Conservation (phyloP, 1,284 basidiomycete genomes). For the Apiotrichum montevideense region DNA sequence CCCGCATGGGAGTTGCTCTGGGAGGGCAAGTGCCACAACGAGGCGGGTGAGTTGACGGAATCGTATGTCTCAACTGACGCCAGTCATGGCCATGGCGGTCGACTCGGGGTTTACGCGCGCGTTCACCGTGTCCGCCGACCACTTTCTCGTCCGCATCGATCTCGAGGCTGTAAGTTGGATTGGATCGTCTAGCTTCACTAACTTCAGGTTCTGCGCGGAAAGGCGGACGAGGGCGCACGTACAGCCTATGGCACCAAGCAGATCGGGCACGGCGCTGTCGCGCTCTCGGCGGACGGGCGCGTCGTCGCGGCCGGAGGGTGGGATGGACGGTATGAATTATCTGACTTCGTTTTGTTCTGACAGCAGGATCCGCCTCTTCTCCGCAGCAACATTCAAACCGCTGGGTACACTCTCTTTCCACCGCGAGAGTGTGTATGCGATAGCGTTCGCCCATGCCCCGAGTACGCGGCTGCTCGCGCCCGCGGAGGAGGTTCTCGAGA, state of each 20-base stretch:
- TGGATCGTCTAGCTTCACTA: neutral
- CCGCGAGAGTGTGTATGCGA: constrained; percentile 62
- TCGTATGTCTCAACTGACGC: constrained; percentile 12
- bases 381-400: constrained; percentile 65
- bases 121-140: constrained; percentile 75
- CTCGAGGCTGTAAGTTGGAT: constrained; percentile 6
- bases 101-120: constrained; percentile 58
- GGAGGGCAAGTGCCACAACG: constrained; percentile 64
- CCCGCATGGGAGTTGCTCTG: constrained; percentile 61
- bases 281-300: constrained; percentile 65
- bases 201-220: constrained; percentile 1
- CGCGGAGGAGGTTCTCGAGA: constrained; percentile 9
- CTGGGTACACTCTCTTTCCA: constrained; percentile 75
- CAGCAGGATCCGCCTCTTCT: constrained; percentile 66
- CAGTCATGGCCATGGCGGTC: constrained; percentile 80
- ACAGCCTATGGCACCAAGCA: constrained; percentile 56
- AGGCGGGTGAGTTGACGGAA: constrained; percentile 57
- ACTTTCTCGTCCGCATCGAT: constrained; percentile 63
- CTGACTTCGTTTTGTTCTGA: neutral
- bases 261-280: constrained; percentile 66
- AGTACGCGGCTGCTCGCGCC: neutral
- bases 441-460: constrained; percentile 58
- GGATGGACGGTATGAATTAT: constrained; percentile 67
- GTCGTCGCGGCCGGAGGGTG: constrained; percentile 79
- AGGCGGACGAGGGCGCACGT: constrained; percentile 4